Conservation (phyloP, 2,329 filamentous ascomycete species). For the Curvularia spicifera region DNA sequence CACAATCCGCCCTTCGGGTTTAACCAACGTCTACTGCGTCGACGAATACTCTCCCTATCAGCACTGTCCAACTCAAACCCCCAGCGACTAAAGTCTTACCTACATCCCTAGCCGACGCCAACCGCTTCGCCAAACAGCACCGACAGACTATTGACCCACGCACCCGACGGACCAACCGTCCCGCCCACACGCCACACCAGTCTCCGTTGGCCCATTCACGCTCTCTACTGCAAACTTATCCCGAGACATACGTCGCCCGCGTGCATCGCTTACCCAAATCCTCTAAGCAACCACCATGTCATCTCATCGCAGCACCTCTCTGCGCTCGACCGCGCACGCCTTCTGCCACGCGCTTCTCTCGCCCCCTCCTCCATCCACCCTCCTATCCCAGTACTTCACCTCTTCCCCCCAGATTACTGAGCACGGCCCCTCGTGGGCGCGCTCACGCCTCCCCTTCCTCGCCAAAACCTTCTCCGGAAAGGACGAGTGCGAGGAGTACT, state of each 20-base stretch:
- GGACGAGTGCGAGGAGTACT: constrained; percentile 50
- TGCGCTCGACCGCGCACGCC: constrained; percentile 33
- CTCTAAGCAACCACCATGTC: not conserved
- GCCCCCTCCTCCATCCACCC: constrained; percentile 31
- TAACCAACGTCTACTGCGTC: constrained; percentile 3
- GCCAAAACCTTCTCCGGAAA: constrained; percentile 46
- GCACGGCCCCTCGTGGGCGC: constrained; percentile 51
- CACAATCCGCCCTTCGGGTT: not conserved
- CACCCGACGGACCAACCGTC: constrained; percentile 13
- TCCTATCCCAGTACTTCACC: constrained; percentile 40
- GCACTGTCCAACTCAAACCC: not conserved
- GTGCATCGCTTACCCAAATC: constrained; percentile 10
- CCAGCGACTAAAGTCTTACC: constrained; percentile 17
- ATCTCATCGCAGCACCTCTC: constrained; percentile 15
- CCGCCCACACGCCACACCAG: constrained; percentile 7
- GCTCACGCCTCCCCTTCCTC: constrained; percentile 49
- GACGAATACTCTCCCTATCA: constrained; percentile 5
- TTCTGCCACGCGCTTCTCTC: constrained; percentile 43
- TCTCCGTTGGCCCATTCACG: constrained; percentile 8
- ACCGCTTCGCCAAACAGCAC: constrained; percentile 15
- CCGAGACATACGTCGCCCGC: constrained; percentile 1
- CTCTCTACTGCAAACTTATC: not conserved
- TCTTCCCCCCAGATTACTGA: constrained; percentile 48
- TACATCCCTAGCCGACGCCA: constrained; percentile 17
- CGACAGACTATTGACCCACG: constrained; percentile 17